Conservation (phyloP, 495 filamentous ascomycete species). For the Ascodesmis nigricans region DNA sequence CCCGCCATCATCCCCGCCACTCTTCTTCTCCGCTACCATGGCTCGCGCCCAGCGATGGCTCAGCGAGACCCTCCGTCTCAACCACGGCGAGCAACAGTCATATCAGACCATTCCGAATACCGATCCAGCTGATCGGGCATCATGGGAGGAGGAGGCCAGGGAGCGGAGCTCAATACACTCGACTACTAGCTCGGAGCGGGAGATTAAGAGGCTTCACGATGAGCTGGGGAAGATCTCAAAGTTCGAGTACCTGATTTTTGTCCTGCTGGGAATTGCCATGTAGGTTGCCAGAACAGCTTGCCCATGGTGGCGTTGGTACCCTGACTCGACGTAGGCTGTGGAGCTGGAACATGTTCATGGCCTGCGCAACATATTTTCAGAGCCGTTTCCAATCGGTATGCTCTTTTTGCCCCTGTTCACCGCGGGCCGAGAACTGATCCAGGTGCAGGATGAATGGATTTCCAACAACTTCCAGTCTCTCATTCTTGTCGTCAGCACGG, state of each 20-base stretch:
- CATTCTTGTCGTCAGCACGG: slow-evolving; percentile 64
- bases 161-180: too few species aligned
- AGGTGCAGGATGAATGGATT: slow-evolving; percentile 34
- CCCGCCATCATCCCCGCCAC: not conserved
- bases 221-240: slow-evolving; percentile 31
- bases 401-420: not conserved
- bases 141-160: not conserved
- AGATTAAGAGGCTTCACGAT: not conserved
- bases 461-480: slow-evolving; percentile 64
- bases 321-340: slow-evolving; percentile 13
- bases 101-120: not conserved
- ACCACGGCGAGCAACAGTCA: not conserved
- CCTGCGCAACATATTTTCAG: slow-evolving; percentile 83
- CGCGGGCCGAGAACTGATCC: not conserved
- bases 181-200: too few species aligned
- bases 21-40: not conserved
- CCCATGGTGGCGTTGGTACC: not conserved
- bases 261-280: slow-evolving; percentile 78
- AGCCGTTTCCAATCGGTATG: slow-evolving; percentile 42
- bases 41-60: not conserved
- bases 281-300: slow-evolving; percentile 27
- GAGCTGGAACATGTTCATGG: slow-evolving; percentile 92
- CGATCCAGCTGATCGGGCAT: not conserved
- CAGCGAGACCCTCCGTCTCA: not conserved
- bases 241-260: slow-evolving; percentile 66